Conservation (phyloP, 768 basidiomycete species). For the Amyloporia xantha region DNA sequence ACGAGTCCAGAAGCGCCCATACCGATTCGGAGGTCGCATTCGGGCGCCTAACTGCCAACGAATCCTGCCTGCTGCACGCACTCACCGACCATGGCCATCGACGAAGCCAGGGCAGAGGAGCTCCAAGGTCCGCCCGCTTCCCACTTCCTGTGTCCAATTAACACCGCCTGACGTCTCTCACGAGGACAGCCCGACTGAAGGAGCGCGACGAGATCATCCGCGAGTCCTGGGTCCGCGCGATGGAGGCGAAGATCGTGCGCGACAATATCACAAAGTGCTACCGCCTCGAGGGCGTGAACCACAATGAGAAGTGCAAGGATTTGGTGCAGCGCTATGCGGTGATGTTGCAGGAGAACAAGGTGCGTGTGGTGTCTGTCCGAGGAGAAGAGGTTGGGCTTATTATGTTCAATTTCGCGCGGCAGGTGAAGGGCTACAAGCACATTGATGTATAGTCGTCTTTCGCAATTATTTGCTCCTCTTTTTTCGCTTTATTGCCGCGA, state of each 20-base stretch:
- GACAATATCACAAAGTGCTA: constrained; percentile 90
- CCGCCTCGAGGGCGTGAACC: constrained; percentile 84
- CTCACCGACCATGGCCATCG: constrained; percentile 31
- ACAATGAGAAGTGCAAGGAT: constrained; percentile 84
- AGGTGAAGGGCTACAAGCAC: constrained; percentile 84
- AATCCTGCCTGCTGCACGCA: neutral
- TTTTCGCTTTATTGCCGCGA: too few relatives aligned
- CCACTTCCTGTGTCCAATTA: neutral
- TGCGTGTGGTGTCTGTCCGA: constrained; percentile 33
- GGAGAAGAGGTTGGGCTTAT: too few relatives aligned
- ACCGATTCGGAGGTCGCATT: neutral
- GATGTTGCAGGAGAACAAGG: constrained; percentile 77
- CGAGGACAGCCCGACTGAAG: constrained; percentile 46
- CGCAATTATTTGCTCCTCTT: too few relatives aligned
- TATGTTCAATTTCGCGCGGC: constrained; percentile 3
- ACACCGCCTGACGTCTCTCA: neutral
- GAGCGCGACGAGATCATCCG: constrained; percentile 72
- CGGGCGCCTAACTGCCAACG: neutral
- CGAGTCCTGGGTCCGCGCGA: constrained; percentile 91
- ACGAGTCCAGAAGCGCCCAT: neutral
- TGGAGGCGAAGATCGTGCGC: constrained; percentile 86
- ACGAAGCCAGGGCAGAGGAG: constrained; percentile 38
- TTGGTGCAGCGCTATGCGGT: constrained; percentile 73
- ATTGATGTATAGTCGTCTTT: constrained; percentile 44
- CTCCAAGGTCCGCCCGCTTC: constrained; percentile 41